A percentile compares a stretch with the other conserved stretches of the same genome.
Evolutionary conservation across 2,329 filamentous ascomycete genomes (phyloP).

Genomic region (Ascochyta viciae-villosae): DNA sequence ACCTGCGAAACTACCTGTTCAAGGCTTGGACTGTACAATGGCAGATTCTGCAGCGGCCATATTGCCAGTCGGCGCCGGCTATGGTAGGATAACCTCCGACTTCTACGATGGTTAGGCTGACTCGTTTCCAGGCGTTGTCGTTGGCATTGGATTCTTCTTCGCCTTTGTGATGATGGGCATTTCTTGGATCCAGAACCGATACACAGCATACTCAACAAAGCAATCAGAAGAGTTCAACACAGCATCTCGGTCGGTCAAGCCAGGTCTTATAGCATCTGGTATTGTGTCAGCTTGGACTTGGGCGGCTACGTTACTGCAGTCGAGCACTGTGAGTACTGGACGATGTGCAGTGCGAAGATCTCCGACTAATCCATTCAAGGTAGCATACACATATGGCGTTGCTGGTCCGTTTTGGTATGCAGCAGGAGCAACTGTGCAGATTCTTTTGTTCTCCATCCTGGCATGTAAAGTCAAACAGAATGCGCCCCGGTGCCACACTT

Average conservation of each 20-base stretch:
- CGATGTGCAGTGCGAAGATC: neutral
- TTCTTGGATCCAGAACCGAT: conserved; percentile 47
- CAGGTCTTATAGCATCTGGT: conserved; percentile 56
- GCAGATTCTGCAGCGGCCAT: conserved; percentile 11
- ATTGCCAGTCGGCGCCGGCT: conserved; percentile 53
- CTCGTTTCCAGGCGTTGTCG: conserved; percentile 43
- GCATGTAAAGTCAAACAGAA: conserved; percentile 54
- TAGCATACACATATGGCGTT: conserved; percentile 40
- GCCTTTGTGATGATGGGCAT: conserved; percentile 46
- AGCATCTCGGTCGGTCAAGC: conserved; percentile 53
- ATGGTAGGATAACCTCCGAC: conserved; percentile 47
- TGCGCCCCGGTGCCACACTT: conserved; percentile 51
- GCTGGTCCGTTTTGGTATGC: conserved; percentile 50
- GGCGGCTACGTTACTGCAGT: conserved; percentile 52
- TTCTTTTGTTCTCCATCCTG: conserved; percentile 54
- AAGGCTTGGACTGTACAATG: neutral
- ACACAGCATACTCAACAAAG: conserved; percentile 50
- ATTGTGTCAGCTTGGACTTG: conserved; percentile 61
- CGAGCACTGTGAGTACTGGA: conserved; percentile 26
- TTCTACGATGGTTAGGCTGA: neutral
- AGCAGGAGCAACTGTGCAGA: conserved; percentile 54
- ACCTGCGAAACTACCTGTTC: too few species aligned
- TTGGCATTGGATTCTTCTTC: conserved; percentile 57
- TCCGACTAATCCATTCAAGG: conserved; percentile 5
- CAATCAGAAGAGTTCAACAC: conserved; percentile 59